Evolutionary conservation across 768 basidiomycete genomes (phyloP).

Genomic region (Lanmaoa rubissima): DNA sequence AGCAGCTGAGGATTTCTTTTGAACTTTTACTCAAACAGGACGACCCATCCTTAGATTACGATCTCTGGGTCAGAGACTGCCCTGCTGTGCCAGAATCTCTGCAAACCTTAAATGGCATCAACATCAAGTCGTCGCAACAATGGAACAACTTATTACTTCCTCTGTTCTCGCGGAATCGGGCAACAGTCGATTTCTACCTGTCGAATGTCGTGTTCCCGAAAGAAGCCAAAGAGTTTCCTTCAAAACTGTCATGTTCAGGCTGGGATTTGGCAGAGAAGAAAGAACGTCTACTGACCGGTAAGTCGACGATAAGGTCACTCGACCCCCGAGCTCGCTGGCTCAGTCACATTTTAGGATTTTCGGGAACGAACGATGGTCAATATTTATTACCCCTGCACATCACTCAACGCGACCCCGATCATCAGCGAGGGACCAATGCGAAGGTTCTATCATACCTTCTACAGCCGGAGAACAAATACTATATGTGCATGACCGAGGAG

Average conservation of each 20-base stretch:
- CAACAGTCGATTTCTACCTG: constrained; percentile 37
- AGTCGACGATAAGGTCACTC: neutral
- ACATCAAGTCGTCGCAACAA: constrained; percentile 30
- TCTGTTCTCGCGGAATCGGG: constrained; percentile 27
- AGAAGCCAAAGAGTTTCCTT: constrained; percentile 36
- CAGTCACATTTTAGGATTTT: constrained; percentile 28
- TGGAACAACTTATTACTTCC: constrained; percentile 26
- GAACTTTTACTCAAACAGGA: constrained; percentile 29
- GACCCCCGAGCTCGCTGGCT: neutral
- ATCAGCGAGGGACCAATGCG: too few relatives aligned
- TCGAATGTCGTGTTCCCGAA: constrained; percentile 39
- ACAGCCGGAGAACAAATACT: constrained; percentile 2
- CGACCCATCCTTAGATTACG: constrained; percentile 33
- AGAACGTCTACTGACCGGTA: constrained; percentile 11
- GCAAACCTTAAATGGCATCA: constrained; percentile 19
- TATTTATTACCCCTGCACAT: constrained; percentile 38
- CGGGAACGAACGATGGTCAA: constrained; percentile 39
- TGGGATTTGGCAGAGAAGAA: constrained; percentile 35
- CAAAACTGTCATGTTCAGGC: constrained; percentile 33
- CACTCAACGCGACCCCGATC: too few relatives aligned
- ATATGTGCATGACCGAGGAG: constrained; percentile 10
- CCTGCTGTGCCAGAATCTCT: constrained; percentile 21
- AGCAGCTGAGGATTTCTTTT: constrained; percentile 31
- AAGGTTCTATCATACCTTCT: too few relatives aligned
- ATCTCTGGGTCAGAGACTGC: constrained; percentile 28